Base-by-base conservation (phyloP, 2,329 filamentous ascomycete genomes). In the Lasiodiplodia citricola region DNA sequence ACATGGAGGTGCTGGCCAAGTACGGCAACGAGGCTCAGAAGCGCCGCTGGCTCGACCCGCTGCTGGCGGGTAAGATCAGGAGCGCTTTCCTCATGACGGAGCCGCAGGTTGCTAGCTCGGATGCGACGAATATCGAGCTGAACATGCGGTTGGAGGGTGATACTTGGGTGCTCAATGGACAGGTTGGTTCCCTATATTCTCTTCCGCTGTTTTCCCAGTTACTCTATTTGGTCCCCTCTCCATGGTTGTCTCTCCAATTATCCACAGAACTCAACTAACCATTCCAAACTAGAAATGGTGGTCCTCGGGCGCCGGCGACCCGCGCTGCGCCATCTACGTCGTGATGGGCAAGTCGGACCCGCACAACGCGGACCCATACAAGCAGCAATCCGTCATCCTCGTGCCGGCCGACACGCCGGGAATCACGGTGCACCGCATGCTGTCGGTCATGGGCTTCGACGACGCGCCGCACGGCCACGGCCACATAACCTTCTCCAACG, bases 401-500 rank as follows among this genome's bases (percentile, higher is more conserved):
- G 96, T 98, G 18, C 93, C 94, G 2, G 88, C 92, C 21, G 85
- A 88, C 72, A 90, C 92, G 1, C 91, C 92, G 23, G 96, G 96
- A 68, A 91, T 98, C 76, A 97, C 90, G n/a, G 91, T 98, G 74
- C 88, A 97, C 82, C 91, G 96, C 74, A 97, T 97, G 93, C 85
- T 99, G 67, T 91, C 87, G 63, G 95, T 98, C 72, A 97, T 96
- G 81, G 96, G 96, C 69, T 98, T 94, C 82, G 96, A 98, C 79
- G 96, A 99, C 75, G 96, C 96, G n/a, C 96, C 96, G 2, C 96
- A 99, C 80, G 96, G 96, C 68, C 96, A 99, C 83, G 96, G 94
- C 55, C 95, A 99, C 81, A 89, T 99, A 77, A 88, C 85, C 44
- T 98, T 99, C 83, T 86, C 90, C 69, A 91, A 98, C 78, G 96